Evolutionary conservation across 192 early-diverging fungal species (phyloP), one percentile per base, ranked within the genome.

Genomic region (Umbelopsis sp.): DNA sequence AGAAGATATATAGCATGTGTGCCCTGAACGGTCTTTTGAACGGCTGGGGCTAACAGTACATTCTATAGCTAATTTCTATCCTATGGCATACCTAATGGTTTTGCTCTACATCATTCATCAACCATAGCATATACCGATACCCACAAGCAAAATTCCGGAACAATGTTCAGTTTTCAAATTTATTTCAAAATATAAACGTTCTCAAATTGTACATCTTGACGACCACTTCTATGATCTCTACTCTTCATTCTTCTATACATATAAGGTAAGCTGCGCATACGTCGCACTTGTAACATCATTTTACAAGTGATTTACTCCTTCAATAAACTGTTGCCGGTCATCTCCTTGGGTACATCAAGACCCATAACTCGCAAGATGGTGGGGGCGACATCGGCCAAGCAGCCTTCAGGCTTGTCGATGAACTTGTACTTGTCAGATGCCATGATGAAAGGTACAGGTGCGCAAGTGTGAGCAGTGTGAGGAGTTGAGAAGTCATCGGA

Each of bases 381-480:
- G 20, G 98, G 98, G 8, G 97, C 97, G 45, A 99, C 98, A 80
- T 98, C 97, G 78, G 93, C 94, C 53, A 99, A 86, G 52, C 90
- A 89, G 31, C 92, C 94, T 69, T 87, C 83, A 25, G 77, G 76
- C 17, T 78, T 79, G 5, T 82, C 77, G 24, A 73, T 76, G 72
- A 91, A 92, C 54, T 87, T 84, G 66, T 76, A 72, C 6, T 79
- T 80, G 56, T 85, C 78, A 52, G 85, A 81, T 32, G 85, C 86
- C 94, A 97, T 96, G 53, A 96, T 83, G 76, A 99, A 97, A 38
- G 98, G 98, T 68, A 99, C 98, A 66, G 84, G 81, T 26, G 84
- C 79, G 56, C 90, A 92, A 31, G 98, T 98, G 84, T 99, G 98
- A 56, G 97, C 97, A 22, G 98, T 99, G 81, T 97, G 95, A 38